phyloP scores from a whole-genome alignment of 1,139 yeast species.

The Pichia sp. region DNA sequence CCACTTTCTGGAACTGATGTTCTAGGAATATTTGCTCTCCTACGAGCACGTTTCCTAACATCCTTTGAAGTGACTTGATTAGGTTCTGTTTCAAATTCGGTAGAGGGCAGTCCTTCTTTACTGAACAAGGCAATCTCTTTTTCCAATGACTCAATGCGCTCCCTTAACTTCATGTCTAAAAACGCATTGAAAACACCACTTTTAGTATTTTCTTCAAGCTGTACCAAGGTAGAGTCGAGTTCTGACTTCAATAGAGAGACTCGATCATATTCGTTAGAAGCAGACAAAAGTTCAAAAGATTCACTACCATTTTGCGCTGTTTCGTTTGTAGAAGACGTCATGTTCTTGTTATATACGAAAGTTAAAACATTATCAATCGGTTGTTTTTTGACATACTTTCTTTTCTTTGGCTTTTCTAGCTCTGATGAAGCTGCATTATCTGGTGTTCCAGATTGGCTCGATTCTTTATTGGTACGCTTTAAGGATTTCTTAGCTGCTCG shows the following conservation, averaged over 20 bases:
- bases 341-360: constrained; percentile 6
- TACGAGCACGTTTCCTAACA: constrained; percentile 8
- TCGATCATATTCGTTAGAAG: neutral
- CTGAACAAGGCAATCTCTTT: constrained; percentile 2
- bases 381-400: constrained; percentile 8
- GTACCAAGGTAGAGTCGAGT: constrained; percentile 1
- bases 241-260: neutral
- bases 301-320: no score
- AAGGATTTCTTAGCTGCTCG: neutral
- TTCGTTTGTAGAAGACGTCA: no score
- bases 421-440: neutral
- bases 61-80: constrained; percentile 3
- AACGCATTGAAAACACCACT: constrained; percentile 12
- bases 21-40: constrained; percentile 11
- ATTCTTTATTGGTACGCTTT: neutral
- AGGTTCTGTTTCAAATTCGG: neutral
- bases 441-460: neutral
- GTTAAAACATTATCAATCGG: constrained; percentile 7
- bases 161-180: constrained; percentile 14
- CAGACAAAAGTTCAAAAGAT: no score
- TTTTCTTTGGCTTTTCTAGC: constrained; percentile 6
- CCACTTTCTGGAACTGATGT: constrained; percentile 14
- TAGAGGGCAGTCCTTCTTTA: neutral
- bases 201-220: constrained; percentile 10
- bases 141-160: constrained; percentile 10